Percentiles rank a stretch among this genome's conserved stretches.
phyloP scores from a whole-genome alignment of 352 stramenopile species.

The Phytophthora ramorum region DNA sequence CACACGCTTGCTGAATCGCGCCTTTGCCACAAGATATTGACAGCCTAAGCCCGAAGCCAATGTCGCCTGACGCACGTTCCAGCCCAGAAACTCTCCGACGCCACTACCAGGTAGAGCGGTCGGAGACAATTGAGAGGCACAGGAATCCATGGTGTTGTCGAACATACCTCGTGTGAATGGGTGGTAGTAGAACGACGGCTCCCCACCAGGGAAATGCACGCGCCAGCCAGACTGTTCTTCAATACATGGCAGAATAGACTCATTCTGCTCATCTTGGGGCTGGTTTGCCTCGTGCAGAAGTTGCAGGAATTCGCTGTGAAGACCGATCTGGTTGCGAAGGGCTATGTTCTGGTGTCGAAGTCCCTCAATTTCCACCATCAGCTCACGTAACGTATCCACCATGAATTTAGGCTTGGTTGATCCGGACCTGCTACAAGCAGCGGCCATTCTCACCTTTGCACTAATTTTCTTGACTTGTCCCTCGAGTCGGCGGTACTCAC shows the following conservation, averaged over 20 bases:
- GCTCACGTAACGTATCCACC: constrained; percentile 8
- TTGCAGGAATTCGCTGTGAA: constrained; percentile 18
- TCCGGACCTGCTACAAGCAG: constrained; percentile 8
- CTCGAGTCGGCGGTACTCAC: constrained; percentile 30
- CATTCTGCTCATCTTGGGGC: neutral
- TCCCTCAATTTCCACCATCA: constrained; percentile 36
- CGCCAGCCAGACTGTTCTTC: neutral
- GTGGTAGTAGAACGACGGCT: constrained; percentile 32
- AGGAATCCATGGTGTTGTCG: constrained; percentile 10
- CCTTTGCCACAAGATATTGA: constrained; percentile 7
- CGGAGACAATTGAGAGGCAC: constrained; percentile 1
- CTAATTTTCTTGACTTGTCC: constrained; percentile 24
- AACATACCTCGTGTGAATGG: constrained; percentile 11
- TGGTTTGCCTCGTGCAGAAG: constrained; percentile 6
- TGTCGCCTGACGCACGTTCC: constrained; percentile 19
- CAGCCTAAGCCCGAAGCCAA: neutral
- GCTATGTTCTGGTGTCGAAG: constrained; percentile 35
- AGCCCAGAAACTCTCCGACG: constrained; percentile 8
- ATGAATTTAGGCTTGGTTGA: neutral
- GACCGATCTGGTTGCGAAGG: constrained; percentile 25
- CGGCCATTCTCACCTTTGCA: constrained; percentile 10
- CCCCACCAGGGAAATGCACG: constrained; percentile 18
- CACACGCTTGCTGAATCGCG: constrained; percentile 15
- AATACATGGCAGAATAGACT: constrained; percentile 1
- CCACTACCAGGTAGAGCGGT: neutral